Base-by-base conservation (phyloP, 1,139 yeast species). In the Sugiyamaella grinbergsii region DNA sequence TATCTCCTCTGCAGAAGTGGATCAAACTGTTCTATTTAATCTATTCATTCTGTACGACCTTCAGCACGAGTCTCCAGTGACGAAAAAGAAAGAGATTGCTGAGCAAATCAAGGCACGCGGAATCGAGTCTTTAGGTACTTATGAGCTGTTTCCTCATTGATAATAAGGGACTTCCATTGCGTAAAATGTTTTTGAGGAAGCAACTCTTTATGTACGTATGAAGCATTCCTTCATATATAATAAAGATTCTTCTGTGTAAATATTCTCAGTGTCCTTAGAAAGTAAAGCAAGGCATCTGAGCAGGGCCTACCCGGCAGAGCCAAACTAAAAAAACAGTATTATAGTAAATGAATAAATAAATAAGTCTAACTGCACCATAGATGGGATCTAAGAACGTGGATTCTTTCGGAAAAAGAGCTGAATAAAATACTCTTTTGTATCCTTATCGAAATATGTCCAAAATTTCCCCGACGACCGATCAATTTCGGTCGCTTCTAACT, bases 381-480 rank as follows among this genome's bases (percentile, higher is more conserved):
- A n/a, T n/a, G n/a, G n/a, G n/a, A n/a, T 6, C 42, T 38, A 38
- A n/a, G 39, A 13, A 22, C 44, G 34, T 10, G 22, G 4, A 3
- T 11, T 19, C 11, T 28, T 47, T 29, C 19, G n/a, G 38, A 34
- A 86, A 56, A 86, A 69, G 42, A 88, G 69, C 65, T 89, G 96
- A 19, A 89, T 59, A 60, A 80, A 84, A 61, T 77, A 87, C 59
- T 82, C 86, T 58, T 79, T 79, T 1, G 82, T 73, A 62, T 86
- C 95, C 24, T 63, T 67, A 66, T 86, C 93, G 78, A 83, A 88
- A 63, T 74, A 75, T 68, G 84, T 80, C 90, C 93, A 85, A 51
- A 79, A 77, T 46, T 70, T 71, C 2, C 76, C 72, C 2, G 62
- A 67, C 1, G 75, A 71, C 56, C 74, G 72, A 58, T 81, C 85